phyloP scores from a whole-genome alignment of 495 filamentous ascomycete species.

The Pseudomonodictys pantanalensis region DNA sequence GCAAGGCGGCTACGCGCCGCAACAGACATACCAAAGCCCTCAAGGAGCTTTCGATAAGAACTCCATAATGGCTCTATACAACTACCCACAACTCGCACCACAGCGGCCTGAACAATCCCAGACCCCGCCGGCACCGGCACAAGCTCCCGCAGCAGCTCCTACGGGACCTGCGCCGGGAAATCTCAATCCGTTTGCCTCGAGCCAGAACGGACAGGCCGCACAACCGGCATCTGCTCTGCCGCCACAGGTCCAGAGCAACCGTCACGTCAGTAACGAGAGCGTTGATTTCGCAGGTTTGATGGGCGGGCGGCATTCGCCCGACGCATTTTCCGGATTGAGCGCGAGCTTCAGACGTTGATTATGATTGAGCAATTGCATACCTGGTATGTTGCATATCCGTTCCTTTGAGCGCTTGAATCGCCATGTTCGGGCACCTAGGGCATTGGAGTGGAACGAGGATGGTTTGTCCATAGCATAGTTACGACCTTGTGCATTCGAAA shows the following conservation, averaged over 20 bases:
- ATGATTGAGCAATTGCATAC: not conserved
- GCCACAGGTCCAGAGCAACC: slow-evolving; percentile 21
- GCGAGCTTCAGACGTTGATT: slow-evolving; percentile 52
- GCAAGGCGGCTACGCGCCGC: slow-evolving; percentile 32
- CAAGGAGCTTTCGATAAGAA: slow-evolving; percentile 59
- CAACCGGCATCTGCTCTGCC: slow-evolving; percentile 31
- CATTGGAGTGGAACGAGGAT: no score
- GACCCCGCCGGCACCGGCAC: slow-evolving; percentile 9
- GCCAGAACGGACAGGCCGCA: slow-evolving; percentile 36
- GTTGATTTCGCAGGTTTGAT: slow-evolving; percentile 70
- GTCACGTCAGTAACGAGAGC: slow-evolving; percentile 83
- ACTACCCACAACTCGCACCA: slow-evolving; percentile 69
- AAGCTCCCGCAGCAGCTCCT: slow-evolving; percentile 5
- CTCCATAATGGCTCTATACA: slow-evolving; percentile 84
- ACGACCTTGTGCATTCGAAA: no score
- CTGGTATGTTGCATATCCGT: not conserved
- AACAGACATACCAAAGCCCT: slow-evolving; percentile 47
- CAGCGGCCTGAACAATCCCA: slow-evolving; percentile 41
- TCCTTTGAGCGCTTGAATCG: no score
- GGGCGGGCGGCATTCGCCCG: slow-evolving; percentile 85
- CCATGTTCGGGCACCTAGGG: no score
- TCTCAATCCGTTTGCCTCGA: slow-evolving; percentile 38
- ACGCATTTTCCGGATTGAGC: slow-evolving; percentile 95
- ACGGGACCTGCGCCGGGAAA: slow-evolving; percentile 20
- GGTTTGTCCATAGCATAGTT: no score